A percentile compares a stretch with the other conserved stretches of the same genome.
phyloP scores from a whole-genome alignment of 1,284 basidiomycete species.

The Cryptococcus wingfieldii region DNA sequence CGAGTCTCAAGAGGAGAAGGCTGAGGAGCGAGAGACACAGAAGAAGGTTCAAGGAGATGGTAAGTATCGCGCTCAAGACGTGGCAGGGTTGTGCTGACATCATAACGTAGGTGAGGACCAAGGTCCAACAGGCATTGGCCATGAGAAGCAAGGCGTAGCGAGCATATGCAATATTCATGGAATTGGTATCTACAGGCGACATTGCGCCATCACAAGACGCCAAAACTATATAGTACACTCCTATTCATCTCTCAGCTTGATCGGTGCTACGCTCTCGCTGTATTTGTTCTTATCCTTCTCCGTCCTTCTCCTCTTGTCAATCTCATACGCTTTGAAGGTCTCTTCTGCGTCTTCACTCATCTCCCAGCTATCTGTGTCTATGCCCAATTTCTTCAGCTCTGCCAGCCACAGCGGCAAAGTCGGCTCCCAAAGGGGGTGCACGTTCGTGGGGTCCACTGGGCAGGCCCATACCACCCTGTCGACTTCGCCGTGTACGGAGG shows the following conservation, averaged over 20 bases:
- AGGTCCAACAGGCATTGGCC: slow-evolving; percentile 32
- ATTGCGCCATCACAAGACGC: neutral
- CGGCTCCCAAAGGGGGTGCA: slow-evolving; percentile 46
- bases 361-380: slow-evolving; percentile 26
- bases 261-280: slow-evolving; percentile 4
- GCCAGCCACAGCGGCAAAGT: slow-evolving; percentile 43
- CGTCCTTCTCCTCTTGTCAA: slow-evolving; percentile 35
- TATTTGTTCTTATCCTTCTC: slow-evolving; percentile 5
- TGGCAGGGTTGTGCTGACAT: neutral
- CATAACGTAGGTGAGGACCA: slow-evolving; percentile 28
- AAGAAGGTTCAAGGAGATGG: slow-evolving; percentile 43
- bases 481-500: slow-evolving; percentile 22
- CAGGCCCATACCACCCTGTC: slow-evolving; percentile 37
- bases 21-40: slow-evolving; percentile 34
- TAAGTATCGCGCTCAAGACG: slow-evolving; percentile 17
- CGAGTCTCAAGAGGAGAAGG: slow-evolving; percentile 31
- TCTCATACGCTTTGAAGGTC: slow-evolving; percentile 42
- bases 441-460: slow-evolving; percentile 40
- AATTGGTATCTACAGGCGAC: neutral
- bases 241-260: slow-evolving; percentile 35
- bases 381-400: slow-evolving; percentile 22
- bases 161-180: neutral
- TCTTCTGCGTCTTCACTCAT: slow-evolving; percentile 37
- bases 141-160: slow-evolving; percentile 20
- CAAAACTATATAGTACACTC: neutral